Evolutionary conservation across 352 stramenopile species (phyloP), one percentile per base, ranked within the genome.

Genomic region (Pythium phragmitis): DNA sequence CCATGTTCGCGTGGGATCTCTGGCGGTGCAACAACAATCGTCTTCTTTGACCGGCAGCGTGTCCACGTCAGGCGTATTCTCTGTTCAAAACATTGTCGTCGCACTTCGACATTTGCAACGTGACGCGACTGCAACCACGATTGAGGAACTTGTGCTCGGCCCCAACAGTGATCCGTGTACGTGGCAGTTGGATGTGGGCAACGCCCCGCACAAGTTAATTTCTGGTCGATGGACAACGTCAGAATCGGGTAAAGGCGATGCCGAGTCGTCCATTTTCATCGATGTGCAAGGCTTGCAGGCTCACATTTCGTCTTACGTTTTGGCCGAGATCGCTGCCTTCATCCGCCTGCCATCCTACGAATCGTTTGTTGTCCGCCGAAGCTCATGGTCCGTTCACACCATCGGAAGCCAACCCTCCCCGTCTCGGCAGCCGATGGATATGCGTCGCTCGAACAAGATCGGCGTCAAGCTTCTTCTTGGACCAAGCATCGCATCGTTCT

Each of bases 141-240:
- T 17, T 63, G 86, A 94, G 79, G 70, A 88, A 65, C 74, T 93
- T 16, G 60, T 94, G 1, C 81, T 92, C 67, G 86, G 82, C 14
- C 77, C 74, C 7, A 78, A 84, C 63, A 72, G 63, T 16, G 86
- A 94, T 46, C 86, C 86, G 58, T 75, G 66, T 21, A 60, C 85
- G 37, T 94, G 86, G 86, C 84, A 92, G 67, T 45, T 91, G 11
- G 66, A 70, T 39, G 74, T 88, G 13, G 81, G 89, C 16, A 93
- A 88, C 28, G 87, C 87, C 39, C 79, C 80, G 14, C 80, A 92
- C 23, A 90, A 88, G 36, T 34, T 92, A 7, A 47, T 94, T 42
- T 76, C 76, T 42, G 76, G 73, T 37, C 67, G 79, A 11, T 94
- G 85, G 85, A 75, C 67, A 49, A 72, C 72, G 50, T 65, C 67